Percentiles rank a stretch among this genome's conserved stretches.
Evolutionary conservation across 2,329 filamentous ascomycete species (phyloP).

Genomic region (Dactylella cylindrospora): DNA sequence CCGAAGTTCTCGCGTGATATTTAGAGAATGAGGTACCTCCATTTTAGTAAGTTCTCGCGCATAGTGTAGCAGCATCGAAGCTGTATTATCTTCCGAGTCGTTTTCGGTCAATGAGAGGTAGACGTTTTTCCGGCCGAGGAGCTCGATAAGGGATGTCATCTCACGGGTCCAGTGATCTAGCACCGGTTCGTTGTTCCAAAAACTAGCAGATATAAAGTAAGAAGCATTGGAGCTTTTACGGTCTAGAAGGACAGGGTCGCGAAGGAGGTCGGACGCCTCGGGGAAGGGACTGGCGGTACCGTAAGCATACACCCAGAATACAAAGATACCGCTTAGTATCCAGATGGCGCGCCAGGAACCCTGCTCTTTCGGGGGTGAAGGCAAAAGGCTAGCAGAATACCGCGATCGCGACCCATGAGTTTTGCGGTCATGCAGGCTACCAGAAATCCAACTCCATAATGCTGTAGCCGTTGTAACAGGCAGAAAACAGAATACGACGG

Average conservation of each 20-base stretch:
- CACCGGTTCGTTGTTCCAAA: conserved; percentile 39
- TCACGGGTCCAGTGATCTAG: conserved; percentile 24
- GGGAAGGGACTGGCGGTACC: conserved; percentile 21
- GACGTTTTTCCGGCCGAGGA: conserved; percentile 24
- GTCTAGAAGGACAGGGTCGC: conserved; percentile 12
- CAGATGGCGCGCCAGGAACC: not conserved
- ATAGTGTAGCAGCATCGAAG: conserved; percentile 26
- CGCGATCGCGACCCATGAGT: conserved; percentile 4
- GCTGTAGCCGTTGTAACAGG: conserved; percentile 16
- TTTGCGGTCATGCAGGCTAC: not conserved
- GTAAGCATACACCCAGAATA: conserved; percentile 16
- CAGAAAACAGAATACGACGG: conserved; percentile 19
- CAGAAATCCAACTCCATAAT: conserved; percentile 3
- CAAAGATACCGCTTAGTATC: conserved; percentile 16
- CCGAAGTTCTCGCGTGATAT: conserved; percentile 27
- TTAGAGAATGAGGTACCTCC: conserved; percentile 15
- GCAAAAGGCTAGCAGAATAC: conserved; percentile 8
- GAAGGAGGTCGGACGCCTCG: conserved; percentile 5
- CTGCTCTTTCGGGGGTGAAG: conserved; percentile 4
- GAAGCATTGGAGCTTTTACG: conserved; percentile 15
- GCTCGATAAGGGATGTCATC: conserved; percentile 20
- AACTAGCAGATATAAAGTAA: conserved; percentile 38
- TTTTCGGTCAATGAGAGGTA: conserved; percentile 40
- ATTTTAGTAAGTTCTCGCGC: conserved; percentile 27
- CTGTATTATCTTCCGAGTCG: conserved; percentile 40